Evolutionary conservation across 768 basidiomycete species (phyloP).

Genomic region (Pleurotus salmoneostramineus): DNA sequence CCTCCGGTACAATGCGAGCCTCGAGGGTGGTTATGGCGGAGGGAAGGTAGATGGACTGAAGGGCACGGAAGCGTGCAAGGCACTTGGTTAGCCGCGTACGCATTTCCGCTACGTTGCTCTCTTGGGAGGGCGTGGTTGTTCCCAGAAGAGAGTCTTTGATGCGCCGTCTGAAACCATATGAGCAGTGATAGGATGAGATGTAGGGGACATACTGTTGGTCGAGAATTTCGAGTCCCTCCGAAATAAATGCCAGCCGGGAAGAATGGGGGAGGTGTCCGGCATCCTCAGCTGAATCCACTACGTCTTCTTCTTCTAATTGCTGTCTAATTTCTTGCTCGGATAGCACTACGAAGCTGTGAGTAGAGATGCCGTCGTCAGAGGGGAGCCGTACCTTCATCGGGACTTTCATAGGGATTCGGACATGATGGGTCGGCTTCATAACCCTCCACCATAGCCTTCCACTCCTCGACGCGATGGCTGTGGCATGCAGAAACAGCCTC

Average conservation of each 20-base stretch:
- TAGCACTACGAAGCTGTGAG: background rate
- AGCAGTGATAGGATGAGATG: background rate
- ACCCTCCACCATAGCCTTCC: background rate
- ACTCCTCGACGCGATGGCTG: background rate
- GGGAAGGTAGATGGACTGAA: background rate
- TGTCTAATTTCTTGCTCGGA: background rate
- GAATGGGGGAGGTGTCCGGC: too few species aligned
- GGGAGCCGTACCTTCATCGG: background rate
- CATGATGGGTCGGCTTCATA: background rate
- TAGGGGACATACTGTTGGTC: constrained; percentile 10
- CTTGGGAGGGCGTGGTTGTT: background rate
- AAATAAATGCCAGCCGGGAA: too few species aligned
- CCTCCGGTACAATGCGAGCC: background rate
- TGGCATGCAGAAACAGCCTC: background rate
- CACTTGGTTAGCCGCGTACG: background rate
- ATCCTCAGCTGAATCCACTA: too few species aligned
- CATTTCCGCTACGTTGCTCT: background rate
- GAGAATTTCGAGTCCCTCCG: constrained; percentile 9
- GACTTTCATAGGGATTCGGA: constrained; percentile 3
- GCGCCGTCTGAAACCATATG: background rate
- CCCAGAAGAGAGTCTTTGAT: background rate
- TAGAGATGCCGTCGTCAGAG: background rate
- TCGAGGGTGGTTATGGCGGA: background rate
- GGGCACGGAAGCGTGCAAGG: background rate
- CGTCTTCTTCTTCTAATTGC: background rate